These are phyloP conservation scores for Tricholoma sp. DNA, from an alignment of 768 basidiomycete species.

Conservation along the genomic window DNA sequence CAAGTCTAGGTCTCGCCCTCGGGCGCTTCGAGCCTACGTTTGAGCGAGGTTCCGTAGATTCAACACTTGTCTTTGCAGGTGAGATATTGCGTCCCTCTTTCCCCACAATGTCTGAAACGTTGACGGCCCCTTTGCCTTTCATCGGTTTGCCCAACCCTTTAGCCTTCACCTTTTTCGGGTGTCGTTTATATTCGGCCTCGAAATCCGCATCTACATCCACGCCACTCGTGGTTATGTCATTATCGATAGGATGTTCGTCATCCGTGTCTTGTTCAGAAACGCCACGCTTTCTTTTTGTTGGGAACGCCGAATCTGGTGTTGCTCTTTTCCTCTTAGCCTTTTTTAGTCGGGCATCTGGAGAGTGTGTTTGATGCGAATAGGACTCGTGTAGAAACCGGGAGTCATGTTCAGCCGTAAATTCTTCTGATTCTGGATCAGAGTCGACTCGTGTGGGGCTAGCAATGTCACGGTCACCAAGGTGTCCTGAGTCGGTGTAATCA, in stretches of 20 bases:
- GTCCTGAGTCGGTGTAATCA: conserved; percentile 8
- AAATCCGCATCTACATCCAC: conserved; percentile 30
- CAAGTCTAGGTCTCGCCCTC: not conserved
- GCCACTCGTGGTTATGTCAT: conserved; percentile 8
- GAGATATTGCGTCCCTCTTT: not conserved
- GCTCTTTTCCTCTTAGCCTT: conserved; percentile 4
- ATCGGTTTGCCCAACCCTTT: not conserved
- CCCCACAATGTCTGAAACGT: not conserved
- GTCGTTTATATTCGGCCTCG: conserved; percentile 6
- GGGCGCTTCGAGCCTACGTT: not conserved
- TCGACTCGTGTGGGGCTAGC: conserved; percentile 4
- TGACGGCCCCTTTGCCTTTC: not conserved
- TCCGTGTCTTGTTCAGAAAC: conserved; percentile 22
- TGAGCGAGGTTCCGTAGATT: not conserved
- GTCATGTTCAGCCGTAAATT: conserved; percentile 1
- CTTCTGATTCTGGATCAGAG: conserved; percentile 8
- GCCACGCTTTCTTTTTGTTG: conserved; percentile 14
- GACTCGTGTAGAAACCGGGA: conserved; percentile 4
- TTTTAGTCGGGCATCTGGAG: conserved; percentile 1
- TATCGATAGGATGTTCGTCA: conserved; percentile 9
- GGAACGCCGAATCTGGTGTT: conserved; percentile 3
- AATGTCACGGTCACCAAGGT: not conserved
- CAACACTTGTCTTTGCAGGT: not conserved
- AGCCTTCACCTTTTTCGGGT: not conserved
- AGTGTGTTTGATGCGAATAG: conserved; percentile 1